Evolutionary conservation across 179 eudicot genomes (phyloP), one percentile per base, ranked within the genome.

Genomic region (Beta lomatogona): DNA sequence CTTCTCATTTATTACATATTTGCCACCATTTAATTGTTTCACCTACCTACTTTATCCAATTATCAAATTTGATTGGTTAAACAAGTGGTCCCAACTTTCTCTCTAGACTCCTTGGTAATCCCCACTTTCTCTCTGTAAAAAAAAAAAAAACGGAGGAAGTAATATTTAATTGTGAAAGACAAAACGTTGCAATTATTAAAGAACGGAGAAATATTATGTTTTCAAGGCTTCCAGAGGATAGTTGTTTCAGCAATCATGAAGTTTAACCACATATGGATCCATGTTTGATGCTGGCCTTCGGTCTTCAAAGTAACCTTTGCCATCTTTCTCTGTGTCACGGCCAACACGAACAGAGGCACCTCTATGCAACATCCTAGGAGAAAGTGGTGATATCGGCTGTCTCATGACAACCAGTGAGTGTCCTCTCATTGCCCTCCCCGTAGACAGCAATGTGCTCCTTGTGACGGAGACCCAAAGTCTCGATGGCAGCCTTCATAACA

Each of bases 351-450:
- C 61, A 28, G 94, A 91, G n/a, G 96, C 96, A 45, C 97, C 97
- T 46, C 97, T 92, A 25, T 25, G 28, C 28, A 25, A 25, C 28
- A 25, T 1, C 28, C 99, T 98, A 96, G 84, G 82, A 48, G 85
- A 96, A 96, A 31, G 92, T 90, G 67, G 89, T 88, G 81, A 96
- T 96, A 82, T 86, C 88, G 8, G 99, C 99, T 1, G 99, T 96
- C 79, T 96, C 99, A 60, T 96, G 99, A 57, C 75, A 81, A 52
- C 99, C 99, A 31, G 99, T 96, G 70, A 96, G 92, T 75, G 98
- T 93, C 8, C 99, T 92, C 63, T 96, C 99, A 46, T 94, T 96
- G 83, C 99, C 99, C 86, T 96, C 99, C 69, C 99, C 99, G 78
- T 96, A 96, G 28, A 98, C 99, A 79, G 94, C 85, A 80, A 96